phyloP scores from a whole-genome alignment of 179 eudicot genomes.

The Silene vulgaris region DNA sequence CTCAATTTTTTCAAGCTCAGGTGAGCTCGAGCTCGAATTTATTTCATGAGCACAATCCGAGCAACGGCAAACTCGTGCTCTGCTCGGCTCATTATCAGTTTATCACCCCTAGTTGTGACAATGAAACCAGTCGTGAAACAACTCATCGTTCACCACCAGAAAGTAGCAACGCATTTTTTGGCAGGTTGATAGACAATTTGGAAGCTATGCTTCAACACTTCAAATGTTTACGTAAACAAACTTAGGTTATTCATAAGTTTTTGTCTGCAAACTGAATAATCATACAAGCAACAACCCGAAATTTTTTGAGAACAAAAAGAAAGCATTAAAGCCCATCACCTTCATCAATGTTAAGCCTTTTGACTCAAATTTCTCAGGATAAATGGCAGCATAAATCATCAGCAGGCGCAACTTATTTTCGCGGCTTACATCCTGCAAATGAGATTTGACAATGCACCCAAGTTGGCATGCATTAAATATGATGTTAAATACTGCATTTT shows the following conservation, averaged over 20 bases:
- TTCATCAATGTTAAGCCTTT: conserved; percentile 70
- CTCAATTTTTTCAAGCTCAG: no score
- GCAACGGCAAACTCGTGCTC: no score
- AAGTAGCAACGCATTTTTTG: background rate
- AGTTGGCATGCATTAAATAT: conserved; percentile 11
- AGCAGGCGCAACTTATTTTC: conserved; percentile 80
- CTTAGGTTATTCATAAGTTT: background rate
- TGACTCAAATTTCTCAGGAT: conserved; percentile 88
- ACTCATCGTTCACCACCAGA: background rate
- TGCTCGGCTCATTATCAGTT: no score
- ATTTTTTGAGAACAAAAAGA: background rate
- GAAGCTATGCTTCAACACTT: background rate
- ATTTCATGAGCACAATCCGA: background rate
- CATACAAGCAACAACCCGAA: background rate
- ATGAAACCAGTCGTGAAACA: background rate
- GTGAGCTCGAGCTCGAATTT: no score
- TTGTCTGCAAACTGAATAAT: background rate
- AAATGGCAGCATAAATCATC: conserved; percentile 88
- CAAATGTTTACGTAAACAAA: background rate
- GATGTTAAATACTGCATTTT: background rate
- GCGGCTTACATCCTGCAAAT: conserved; percentile 63
- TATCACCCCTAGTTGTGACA: background rate
- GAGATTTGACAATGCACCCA: conserved; percentile 6
- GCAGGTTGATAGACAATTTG: background rate
- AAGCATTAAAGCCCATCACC: conserved; percentile 34